Evolutionary conservation across 176 grass and related monocot genomes (phyloP), one percentile per base, ranked within the genome.

Genomic region (Ensete glaucum): DNA sequence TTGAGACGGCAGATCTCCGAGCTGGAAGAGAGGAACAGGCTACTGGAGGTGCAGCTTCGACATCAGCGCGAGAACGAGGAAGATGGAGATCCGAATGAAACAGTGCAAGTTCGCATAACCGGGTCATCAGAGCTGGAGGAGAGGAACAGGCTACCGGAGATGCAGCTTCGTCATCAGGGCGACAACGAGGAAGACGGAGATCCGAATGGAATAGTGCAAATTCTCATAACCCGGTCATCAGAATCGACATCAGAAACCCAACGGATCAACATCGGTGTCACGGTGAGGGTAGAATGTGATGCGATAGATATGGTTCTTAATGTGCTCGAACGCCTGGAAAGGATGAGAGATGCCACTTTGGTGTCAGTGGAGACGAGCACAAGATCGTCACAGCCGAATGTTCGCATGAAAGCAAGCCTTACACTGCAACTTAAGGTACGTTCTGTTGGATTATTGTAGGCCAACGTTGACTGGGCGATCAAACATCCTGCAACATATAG

Each of bases 21-120:
- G 66, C 66, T 88, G 9, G 75, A 85, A 22, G 71, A 82, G 64
- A 81, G 60, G 23, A 85, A 79, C 64, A 80, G 29, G 25, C 60
- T 59, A n/a, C 64, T 88, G 25, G 67, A 69, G 29, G 50, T 56
- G 54, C 69, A 34, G 16, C 70, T 54, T 54, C 54, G 14, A 15
- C 59, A 27, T 7, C 29, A 1, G 1, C 1, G 2, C 13, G 67
- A 69, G 24, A 16, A 16, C 9, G 26, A 8, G 9, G 67, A 69
- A 69, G 29, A 27, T 48, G 29, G 26, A 2, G 34, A 43, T 8
- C 48, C 34, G 12, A 69, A 16, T 17, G 67, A 43, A 48, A 9
- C 26, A 1, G 7, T 69, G 48, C 1, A 69, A 50, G 15, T 69
- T 11, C 34, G 19, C 9, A 48, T 69, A 9, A 50, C 9, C 34